Percentiles rank a stretch among this genome's conserved stretches.
These are phyloP conservation scores for Yamadazyma olivae DNA, from an alignment of 805 yeast genomes.

Conservation along the genomic window DNA sequence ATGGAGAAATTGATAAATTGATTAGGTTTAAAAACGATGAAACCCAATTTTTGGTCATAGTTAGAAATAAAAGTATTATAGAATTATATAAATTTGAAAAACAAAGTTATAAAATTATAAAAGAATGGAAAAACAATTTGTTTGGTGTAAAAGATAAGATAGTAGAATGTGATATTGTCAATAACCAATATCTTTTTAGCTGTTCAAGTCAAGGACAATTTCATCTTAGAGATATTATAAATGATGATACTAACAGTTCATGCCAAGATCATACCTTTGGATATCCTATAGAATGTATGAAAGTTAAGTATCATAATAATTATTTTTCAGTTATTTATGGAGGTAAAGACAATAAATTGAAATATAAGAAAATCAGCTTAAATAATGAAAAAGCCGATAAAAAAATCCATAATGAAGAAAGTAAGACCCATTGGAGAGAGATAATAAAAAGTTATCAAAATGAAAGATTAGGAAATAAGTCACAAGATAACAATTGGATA, in stretches of 20 bases:
- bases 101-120: slow-evolving; percentile 8
- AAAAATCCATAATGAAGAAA: too few species aligned
- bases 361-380: not conserved
- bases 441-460: not conserved
- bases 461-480: not conserved
- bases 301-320: not conserved
- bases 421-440: not conserved
- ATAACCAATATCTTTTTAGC: slow-evolving; percentile 26
- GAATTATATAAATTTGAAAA: slow-evolving; percentile 23
- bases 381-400: not conserved
- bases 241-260: slow-evolving; percentile 31
- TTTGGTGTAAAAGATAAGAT: slow-evolving; percentile 19
- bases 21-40: slow-evolving; percentile 10
- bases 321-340: not conserved
- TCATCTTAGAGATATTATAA: slow-evolving; percentile 31
- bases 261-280: slow-evolving; percentile 23
- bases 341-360: not conserved
- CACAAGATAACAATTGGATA: slow-evolving; percentile 17
- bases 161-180: slow-evolving; percentile 22
- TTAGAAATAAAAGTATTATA: slow-evolving; percentile 24
- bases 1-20: slow-evolving; percentile 1
- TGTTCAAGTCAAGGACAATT: slow-evolving; percentile 33
- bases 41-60: slow-evolving; percentile 20
- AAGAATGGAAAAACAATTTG: slow-evolving; percentile 32
- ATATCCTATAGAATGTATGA: slow-evolving; percentile 16